These are phyloP conservation scores for Vigna hirtella DNA, from an alignment of 306 rosid genomes.

Conservation along the genomic window DNA sequence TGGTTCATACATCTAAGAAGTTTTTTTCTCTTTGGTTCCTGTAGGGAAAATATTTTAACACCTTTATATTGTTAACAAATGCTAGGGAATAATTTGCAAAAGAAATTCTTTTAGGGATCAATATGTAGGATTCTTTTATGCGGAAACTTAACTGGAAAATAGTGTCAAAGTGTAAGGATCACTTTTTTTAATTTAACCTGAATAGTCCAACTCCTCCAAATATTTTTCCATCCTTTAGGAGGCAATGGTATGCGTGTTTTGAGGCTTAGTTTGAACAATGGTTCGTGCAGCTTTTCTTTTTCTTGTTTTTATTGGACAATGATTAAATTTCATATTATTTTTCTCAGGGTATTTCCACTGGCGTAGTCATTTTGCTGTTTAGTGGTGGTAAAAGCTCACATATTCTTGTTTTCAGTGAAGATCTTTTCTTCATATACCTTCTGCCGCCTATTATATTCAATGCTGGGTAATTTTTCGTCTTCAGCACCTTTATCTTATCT, in stretches of 20 bases:
- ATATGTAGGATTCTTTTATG: neutral
- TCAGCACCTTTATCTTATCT: neutral
- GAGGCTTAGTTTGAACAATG: constrained; percentile 30
- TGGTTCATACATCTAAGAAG: neutral
- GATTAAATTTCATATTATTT: constrained; percentile 40
- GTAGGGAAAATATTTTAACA: neutral
- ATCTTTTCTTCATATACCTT: constrained; percentile 93
- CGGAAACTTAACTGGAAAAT: neutral
- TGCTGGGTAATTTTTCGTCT: constrained; percentile 74
- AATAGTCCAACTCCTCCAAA: constrained; percentile 7
- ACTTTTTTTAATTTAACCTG: neutral
- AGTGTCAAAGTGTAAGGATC: neutral
- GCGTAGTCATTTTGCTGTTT: constrained; percentile 76
- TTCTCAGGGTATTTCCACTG: constrained; percentile 83
- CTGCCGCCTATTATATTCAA: constrained; percentile 98
- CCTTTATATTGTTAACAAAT: neutral
- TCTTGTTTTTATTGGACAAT: constrained; percentile 11
- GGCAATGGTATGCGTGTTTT: neutral
- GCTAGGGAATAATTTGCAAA: neutral
- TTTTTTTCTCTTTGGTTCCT: neutral
- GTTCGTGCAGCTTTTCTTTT: neutral
- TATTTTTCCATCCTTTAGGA: constrained; percentile 14
- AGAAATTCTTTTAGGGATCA: neutral
- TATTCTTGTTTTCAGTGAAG: constrained; percentile 96
- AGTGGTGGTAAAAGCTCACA: constrained; percentile 92